Base-by-base conservation (phyloP, 495 filamentous ascomycete genomes). In the Aspergillus nanangensis region DNA sequence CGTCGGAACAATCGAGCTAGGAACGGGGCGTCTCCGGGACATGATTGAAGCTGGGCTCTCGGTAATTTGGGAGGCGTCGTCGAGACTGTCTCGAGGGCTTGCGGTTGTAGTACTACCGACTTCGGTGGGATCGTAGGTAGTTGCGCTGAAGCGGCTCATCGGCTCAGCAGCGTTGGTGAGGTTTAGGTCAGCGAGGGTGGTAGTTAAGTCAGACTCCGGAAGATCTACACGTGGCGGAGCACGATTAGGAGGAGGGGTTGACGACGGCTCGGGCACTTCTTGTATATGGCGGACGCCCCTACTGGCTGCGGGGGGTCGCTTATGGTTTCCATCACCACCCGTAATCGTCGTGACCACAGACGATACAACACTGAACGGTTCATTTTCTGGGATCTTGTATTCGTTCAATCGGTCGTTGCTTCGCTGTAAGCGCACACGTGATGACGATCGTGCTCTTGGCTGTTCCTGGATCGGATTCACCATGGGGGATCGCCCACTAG, bases 61-160 rank as follows among this genome's bases (percentile, higher is more conserved):
- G 5, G 54, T 58, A 13, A 71, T 65, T 13, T 69, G 65, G 1
- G 64, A 57, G 14, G 52, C 55, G 15, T 57, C 39, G n/a, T 67
- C 58, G 32, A 63, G 51, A 23, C 69, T 78, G 10, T 57, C 60
- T 19, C 68, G 69, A 15, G 66, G 71, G 40, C 70, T 78, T 19
- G 69, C 56, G 39, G 67, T 50, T n/a, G n/a, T n/a, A 3, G 47
- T 47, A 23, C 51, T 63, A 37, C 37, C 69, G 15, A 55, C 57
- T 13, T 76, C 72, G 10, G 70, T 75, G 3, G 79, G 72, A n/a
- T 80, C 78, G 57, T 84, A 84, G 3, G 86, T 89, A 13, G 84
- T 84, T 37, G 81, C 67, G 61, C 83, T 89, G 68, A 88, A 89
- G 32, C 84, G 85, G 43, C 85, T 90, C 0, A 61, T 57, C 7